Base-by-base conservation (phyloP, 345 rosid genomes). In the Iberis pinnata region DNA sequence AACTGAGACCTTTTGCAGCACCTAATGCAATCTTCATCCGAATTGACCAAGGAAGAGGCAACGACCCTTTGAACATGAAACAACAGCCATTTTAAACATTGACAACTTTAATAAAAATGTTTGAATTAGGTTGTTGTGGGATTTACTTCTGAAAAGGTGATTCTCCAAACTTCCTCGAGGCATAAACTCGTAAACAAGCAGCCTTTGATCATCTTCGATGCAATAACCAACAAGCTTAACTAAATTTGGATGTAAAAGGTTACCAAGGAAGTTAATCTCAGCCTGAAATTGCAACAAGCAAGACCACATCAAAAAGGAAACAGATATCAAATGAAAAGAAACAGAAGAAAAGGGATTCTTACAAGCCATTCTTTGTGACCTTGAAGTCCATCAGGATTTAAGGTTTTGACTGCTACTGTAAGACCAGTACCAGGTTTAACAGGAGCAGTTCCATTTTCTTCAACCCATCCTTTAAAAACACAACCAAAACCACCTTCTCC, bases 301-400 rank as follows among this genome's bases (percentile, higher is more conserved):
- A 56, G 61, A 24, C 14, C 43, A 27, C 38, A 54, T 33, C 7
- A 38, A 48, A 52, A 43, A 8, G 5, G 33, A 40, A 13, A 10
- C 16, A 12, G 3, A 9, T 41, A 41, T 9, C 7, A n/a, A n/a
- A n/a, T n/a, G n/a, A n/a, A 56, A 31, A 41, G 31, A 27, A 36
- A 33, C 12, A 32, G 22, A 20, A 38, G 64, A 43, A 51, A 45
- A 58, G 35, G 27, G 2, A 8, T 29, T 52, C 70, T 54, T 70
- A 90, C 98, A 88, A 87, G 92, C 98, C 98, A 90, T 59, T 89
- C 98, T 75, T 84, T 86, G 60, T 90, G 98, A 64, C 98, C 98
- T 73, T 90, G 96, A 70, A 90, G 89, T 55, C 98, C 96, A 70
- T 90, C 98, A 64, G 86, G 98, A 66, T 90, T 90, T 56, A 90